Conservation (phyloP, 768 basidiomycete species). For the Podaxis carcinomalis region DNA sequence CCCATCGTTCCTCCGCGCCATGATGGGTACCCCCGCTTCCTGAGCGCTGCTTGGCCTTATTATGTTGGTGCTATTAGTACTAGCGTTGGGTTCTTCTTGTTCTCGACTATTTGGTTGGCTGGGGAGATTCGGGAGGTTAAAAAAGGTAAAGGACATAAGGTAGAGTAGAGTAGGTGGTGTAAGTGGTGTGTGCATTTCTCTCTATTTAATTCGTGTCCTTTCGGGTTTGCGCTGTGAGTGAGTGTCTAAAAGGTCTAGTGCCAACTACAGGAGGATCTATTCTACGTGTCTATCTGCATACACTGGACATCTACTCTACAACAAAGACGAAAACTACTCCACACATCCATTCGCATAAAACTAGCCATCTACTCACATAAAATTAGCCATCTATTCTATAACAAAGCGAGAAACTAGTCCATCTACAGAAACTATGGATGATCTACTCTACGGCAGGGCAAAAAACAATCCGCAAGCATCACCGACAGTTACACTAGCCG, state of each 20-base stretch:
- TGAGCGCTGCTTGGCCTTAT: slow-evolving; percentile 95
- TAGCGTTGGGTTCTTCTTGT: slow-evolving; percentile 78
- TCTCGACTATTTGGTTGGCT: slow-evolving; percentile 83
- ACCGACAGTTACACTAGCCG: not conserved
- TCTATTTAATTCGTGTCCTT: not conserved
- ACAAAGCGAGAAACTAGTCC: too few relatives aligned
- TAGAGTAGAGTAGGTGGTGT: slow-evolving; percentile 30
- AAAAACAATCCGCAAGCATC: not conserved
- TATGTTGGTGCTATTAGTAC: slow-evolving; percentile 91
- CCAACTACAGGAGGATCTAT: not conserved
- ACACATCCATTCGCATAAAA: not conserved
- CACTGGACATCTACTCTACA: too few relatives aligned
- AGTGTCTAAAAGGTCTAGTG: not conserved
- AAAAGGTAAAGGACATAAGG: slow-evolving; percentile 42
- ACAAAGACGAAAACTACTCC: not conserved
- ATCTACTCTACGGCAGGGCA: not conserved
- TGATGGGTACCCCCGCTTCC: slow-evolving; percentile 93
- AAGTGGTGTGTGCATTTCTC: not conserved
- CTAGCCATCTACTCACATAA: not conserved
- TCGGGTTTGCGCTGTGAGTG: not conserved
- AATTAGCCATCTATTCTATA: too few relatives aligned
- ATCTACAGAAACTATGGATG: not conserved
- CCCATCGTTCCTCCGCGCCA: slow-evolving; percentile 91
- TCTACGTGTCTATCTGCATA: too few relatives aligned
- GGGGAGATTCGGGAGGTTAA: slow-evolving; percentile 69